Evolutionary conservation across 2,329 filamentous ascomycete genomes (phyloP).

Genomic region (Pseudogymnoascus sp.): DNA sequence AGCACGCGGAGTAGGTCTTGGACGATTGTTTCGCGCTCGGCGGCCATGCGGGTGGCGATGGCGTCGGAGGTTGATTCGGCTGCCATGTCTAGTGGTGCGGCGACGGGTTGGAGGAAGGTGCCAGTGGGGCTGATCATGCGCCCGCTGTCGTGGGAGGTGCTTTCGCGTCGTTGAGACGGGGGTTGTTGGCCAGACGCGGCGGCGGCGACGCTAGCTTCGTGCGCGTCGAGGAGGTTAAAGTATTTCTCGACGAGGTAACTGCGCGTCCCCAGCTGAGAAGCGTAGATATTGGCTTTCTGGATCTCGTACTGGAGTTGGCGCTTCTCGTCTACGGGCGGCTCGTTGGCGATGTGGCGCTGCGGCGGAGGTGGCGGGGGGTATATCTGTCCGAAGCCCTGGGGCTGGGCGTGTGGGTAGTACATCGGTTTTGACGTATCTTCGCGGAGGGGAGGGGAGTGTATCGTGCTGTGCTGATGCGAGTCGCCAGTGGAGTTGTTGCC

Average conservation of each 20-base stretch:
- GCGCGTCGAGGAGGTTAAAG: conserved; percentile 64
- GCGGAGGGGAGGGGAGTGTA: neutral
- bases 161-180: conserved; percentile 14
- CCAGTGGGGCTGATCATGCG: conserved; percentile 23
- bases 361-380: neutral
- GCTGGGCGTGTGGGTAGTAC: conserved; percentile 3
- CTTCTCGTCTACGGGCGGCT: conserved; percentile 23
- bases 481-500: neutral
- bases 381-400: neutral
- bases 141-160: conserved; percentile 8
- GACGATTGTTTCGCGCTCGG: conserved; percentile 74
- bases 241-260: conserved; percentile 84
- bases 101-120: conserved; percentile 13
- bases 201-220: conserved; percentile 24
- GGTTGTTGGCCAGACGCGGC: conserved; percentile 10
- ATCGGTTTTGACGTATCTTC: conserved; percentile 28
- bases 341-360: neutral
- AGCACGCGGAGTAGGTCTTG: conserved; percentile 69
- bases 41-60: conserved; percentile 45
- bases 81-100: conserved; percentile 28
- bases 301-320: conserved; percentile 71
- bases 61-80: conserved; percentile 38
- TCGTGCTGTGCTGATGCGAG: neutral
- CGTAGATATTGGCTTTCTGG: conserved; percentile 84
- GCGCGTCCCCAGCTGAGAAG: conserved; percentile 69